These are phyloP conservation scores for Ophiostoma sp. DNA, from an alignment of 2,329 filamentous ascomycete genomes.

Conservation along the genomic window DNA sequence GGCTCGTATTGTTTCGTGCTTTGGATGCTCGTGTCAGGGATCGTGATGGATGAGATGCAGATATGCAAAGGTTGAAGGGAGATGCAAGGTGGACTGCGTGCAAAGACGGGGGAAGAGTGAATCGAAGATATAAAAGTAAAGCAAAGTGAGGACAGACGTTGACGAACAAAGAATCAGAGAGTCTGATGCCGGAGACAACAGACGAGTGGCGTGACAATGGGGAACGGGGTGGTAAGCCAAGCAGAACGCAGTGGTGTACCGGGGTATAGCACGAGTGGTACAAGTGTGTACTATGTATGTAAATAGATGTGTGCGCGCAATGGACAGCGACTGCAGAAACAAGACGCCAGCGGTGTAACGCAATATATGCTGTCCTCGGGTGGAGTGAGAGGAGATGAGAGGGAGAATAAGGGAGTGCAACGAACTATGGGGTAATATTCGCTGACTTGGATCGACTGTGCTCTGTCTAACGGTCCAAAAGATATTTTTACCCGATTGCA, in stretches of 20 bases:
- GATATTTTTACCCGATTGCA: background rate
- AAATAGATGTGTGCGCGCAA: background rate
- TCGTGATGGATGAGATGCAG: too few relatives aligned
- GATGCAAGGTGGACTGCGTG: too few relatives aligned
- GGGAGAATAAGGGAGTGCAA: background rate
- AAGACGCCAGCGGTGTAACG: constrained; percentile 13
- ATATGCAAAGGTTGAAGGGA: too few relatives aligned
- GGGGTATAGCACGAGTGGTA: background rate
- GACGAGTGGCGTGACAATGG: constrained; percentile 8
- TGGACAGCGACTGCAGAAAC: background rate
- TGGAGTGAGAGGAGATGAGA: background rate
- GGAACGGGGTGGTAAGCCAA: background rate
- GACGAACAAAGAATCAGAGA: background rate
- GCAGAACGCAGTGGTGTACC: background rate
- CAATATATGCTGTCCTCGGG: constrained; percentile 19
- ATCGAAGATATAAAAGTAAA: too few relatives aligned
- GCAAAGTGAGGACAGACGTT: background rate
- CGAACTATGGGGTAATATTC: constrained; percentile 1
- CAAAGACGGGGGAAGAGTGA: too few relatives aligned
- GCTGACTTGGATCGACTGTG: background rate
- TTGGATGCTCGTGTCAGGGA: too few relatives aligned
- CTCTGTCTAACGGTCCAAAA: background rate
- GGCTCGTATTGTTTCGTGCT: too few relatives aligned
- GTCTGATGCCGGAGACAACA: background rate
- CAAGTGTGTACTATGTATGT: background rate